A percentile compares a stretch with the other conserved stretches of the same genome.
Evolutionary conservation across 257 asterid genomes (phyloP).

Genomic region (Primulina huaijiensis): DNA sequence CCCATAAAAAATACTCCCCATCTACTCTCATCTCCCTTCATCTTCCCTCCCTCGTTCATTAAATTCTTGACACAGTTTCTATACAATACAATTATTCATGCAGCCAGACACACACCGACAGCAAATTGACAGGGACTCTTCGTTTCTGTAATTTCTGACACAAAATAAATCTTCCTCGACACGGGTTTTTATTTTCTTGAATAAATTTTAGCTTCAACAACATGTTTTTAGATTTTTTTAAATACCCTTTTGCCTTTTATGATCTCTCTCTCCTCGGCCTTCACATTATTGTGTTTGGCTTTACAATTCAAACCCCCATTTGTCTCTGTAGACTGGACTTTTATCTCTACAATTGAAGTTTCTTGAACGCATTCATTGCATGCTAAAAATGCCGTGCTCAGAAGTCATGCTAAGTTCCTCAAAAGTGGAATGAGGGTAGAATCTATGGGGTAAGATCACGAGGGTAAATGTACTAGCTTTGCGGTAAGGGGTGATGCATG

Average conservation of each 20-base stretch:
- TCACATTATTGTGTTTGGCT: constrained; percentile 15
- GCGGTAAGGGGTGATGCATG: constrained; percentile 27
- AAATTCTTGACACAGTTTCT: constrained; percentile 29
- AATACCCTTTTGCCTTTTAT: no score
- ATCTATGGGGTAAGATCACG: constrained; percentile 27
- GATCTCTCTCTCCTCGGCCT: not conserved
- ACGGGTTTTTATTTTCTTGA: constrained; percentile 12
- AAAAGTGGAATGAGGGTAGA: constrained; percentile 31
- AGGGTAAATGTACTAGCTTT: constrained; percentile 16
- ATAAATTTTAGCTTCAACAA: not conserved
- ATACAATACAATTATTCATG: constrained; percentile 10
- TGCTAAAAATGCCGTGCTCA: constrained; percentile 11
- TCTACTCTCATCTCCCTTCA: constrained; percentile 35
- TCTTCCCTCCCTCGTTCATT: constrained; percentile 28
- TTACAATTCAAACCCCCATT: constrained; percentile 11
- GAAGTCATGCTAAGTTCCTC: constrained; percentile 13
- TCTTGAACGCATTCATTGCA: constrained; percentile 40
- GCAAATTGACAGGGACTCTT: constrained; percentile 9
- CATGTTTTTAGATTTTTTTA: not conserved
- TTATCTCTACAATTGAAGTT: not conserved
- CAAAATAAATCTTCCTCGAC: not conserved
- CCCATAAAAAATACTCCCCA: constrained; percentile 30
- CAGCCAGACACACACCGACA: constrained; percentile 6
- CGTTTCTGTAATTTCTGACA: not conserved
- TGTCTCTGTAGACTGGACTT: not conserved